Conservation (phyloP, 768 basidiomycete species). For the Cyclocybe aegerita region DNA sequence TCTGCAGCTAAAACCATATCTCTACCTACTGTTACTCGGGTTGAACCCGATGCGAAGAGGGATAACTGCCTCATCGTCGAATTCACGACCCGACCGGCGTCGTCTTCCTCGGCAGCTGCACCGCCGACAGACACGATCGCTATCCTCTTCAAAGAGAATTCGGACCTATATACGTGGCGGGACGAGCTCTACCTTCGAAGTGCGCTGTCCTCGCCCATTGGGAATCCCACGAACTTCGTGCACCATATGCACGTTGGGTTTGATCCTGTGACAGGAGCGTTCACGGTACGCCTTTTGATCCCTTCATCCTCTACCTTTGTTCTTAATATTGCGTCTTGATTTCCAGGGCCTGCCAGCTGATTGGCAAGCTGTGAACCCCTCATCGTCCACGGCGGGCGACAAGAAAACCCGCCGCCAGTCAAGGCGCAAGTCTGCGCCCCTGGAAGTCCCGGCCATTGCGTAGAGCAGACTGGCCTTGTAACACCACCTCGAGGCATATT, state of each 20-base stretch:
- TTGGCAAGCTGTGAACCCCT: conserved; percentile 14
- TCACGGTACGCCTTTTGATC: conserved; percentile 17
- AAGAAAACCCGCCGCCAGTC: conserved; percentile 17
- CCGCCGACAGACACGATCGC: conserved; percentile 23
- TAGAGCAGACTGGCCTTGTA: too few species aligned
- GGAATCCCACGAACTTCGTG: conserved; percentile 29
- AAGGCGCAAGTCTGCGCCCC: conserved; percentile 15
- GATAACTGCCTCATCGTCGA: conserved; percentile 23
- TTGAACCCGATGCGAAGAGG: conserved; percentile 24
- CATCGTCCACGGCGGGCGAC: conserved; percentile 4
- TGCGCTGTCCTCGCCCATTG: conserved; percentile 24
- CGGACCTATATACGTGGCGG: conserved; percentile 29
- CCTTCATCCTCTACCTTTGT: neutral
- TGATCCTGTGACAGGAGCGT: conserved; percentile 27
- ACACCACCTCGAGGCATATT: too few species aligned
- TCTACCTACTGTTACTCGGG: conserved; percentile 21
- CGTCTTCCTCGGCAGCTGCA: conserved; percentile 13
- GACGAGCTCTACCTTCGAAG: conserved; percentile 29
- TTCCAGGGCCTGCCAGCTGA: conserved; percentile 15
- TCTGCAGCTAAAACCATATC: conserved; percentile 21
- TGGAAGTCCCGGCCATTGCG: neutral
- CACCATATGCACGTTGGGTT: conserved; percentile 33
- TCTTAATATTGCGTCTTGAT: neutral
- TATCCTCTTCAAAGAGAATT: conserved; percentile 26
- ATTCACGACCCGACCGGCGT: conserved; percentile 15